phyloP scores from a whole-genome alignment of 768 basidiomycete species.

The Saitozyma sp. region DNA sequence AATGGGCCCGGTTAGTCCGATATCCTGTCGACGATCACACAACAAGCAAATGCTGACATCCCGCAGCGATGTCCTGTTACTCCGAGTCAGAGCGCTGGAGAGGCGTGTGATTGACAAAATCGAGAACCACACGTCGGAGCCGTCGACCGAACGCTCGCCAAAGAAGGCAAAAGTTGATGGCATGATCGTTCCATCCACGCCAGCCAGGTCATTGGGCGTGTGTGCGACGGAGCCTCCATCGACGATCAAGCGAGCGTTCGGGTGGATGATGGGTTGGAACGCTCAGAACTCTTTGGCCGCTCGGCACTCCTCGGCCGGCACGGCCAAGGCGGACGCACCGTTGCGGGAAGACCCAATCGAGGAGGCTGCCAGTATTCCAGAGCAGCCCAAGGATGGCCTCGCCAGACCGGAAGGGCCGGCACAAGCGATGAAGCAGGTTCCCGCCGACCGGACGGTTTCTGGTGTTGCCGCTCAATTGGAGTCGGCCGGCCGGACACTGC shows the following conservation, averaged over 20 bases:
- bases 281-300: no score
- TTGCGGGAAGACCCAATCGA: no score
- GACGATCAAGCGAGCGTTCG: constrained; percentile 32
- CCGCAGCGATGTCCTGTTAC: constrained; percentile 22
- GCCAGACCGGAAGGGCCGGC: no score
- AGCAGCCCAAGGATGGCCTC: no score
- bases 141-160: constrained; percentile 1
- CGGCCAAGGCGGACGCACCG: no score
- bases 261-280: constrained; percentile 4
- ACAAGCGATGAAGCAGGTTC: constrained; percentile 1
- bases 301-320: no score
- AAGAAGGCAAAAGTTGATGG: constrained; percentile 1
- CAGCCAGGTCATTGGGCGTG: constrained; percentile 2
- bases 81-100: constrained; percentile 38
- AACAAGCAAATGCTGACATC: not conserved
- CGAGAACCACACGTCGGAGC: constrained; percentile 2
- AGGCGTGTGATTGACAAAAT: constrained; percentile 17
- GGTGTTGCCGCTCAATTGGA: no score
- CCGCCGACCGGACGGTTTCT: not conserved
- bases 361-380: no score
- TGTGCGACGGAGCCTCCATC: constrained; percentile 22
- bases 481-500: no score
- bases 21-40: not conserved
- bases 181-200: not conserved
- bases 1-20: constrained; percentile 34